Evolutionary conservation across 352 stramenopile genomes (phyloP).

Genomic region (Globisporangium orthogonon): DNA sequence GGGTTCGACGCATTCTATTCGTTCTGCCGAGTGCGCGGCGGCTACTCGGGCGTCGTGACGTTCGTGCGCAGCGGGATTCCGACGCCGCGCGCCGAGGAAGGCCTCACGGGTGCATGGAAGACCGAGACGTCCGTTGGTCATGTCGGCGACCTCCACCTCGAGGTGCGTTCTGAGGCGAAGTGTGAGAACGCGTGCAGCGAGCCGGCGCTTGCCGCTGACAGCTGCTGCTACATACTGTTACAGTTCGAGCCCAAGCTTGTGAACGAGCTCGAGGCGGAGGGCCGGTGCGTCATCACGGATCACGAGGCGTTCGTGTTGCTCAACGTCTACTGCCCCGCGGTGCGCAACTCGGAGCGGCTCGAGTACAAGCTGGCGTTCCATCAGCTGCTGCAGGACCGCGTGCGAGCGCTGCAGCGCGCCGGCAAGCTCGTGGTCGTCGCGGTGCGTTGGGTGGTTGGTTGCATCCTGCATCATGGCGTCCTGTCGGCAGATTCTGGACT

Average conservation of each 20-base stretch:
- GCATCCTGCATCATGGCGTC: neutral
- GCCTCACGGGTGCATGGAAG: constrained; percentile 53
- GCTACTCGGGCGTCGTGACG: constrained; percentile 79
- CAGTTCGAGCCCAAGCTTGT: constrained; percentile 51
- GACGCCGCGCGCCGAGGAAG: constrained; percentile 63
- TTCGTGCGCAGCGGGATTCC: constrained; percentile 47
- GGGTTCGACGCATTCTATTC: constrained; percentile 83
- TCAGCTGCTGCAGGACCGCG: constrained; percentile 52
- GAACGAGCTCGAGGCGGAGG: constrained; percentile 69
- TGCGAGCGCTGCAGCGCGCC: constrained; percentile 36
- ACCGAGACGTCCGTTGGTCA: constrained; percentile 54
- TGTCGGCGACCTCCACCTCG: constrained; percentile 32
- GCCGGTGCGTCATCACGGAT: constrained; percentile 83
- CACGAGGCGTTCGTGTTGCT: constrained; percentile 85
- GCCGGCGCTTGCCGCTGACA: neutral
- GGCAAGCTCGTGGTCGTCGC: constrained; percentile 61
- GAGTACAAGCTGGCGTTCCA: constrained; percentile 87
- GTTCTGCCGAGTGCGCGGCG: constrained; percentile 54
- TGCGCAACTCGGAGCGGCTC: constrained; percentile 59
- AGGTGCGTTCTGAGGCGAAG: constrained; percentile 19
- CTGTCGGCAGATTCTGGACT: neutral
- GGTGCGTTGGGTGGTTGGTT: constrained; percentile 19
- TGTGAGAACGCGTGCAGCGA: neutral
- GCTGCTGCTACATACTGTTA: neutral
- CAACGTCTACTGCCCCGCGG: constrained; percentile 86